These are phyloP conservation scores for Metarhizium anisopliae DNA, from an alignment of 2,329 filamentous ascomycete species.

Conservation along the genomic window DNA sequence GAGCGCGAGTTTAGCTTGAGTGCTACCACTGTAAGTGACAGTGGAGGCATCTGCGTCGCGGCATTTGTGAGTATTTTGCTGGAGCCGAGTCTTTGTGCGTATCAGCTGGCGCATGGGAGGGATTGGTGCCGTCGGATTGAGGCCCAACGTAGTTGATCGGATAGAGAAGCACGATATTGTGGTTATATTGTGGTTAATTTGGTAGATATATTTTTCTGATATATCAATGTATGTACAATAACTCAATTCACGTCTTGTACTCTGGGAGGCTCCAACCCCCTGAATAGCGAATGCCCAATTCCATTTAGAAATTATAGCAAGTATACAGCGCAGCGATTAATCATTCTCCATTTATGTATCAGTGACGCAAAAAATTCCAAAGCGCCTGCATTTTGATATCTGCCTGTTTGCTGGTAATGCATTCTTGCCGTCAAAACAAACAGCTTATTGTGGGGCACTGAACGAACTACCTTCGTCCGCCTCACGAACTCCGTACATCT, in stretches of 20 bases:
- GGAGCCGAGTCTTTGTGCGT: slow-evolving; percentile 73
- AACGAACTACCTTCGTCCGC: too few species aligned
- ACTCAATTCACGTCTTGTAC: background rate
- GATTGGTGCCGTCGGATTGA: slow-evolving; percentile 59
- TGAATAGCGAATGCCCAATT: too few species aligned
- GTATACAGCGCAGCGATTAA: too few species aligned
- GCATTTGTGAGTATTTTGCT: slow-evolving; percentile 75
- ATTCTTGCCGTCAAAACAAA: too few species aligned
- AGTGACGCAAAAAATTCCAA: too few species aligned
- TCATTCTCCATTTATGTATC: too few species aligned
- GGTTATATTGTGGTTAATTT: background rate
- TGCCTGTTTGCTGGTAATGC: too few species aligned
- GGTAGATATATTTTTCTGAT: background rate
- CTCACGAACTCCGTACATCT: too few species aligned
- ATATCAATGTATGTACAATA: background rate
- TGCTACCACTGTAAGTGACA: slow-evolving; percentile 87
- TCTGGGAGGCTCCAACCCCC: too few species aligned
- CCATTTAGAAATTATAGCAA: too few species aligned
- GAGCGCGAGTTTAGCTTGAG: slow-evolving; percentile 88
- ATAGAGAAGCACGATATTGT: background rate
- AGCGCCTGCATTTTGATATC: too few species aligned
- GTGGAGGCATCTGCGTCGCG: slow-evolving; percentile 80
- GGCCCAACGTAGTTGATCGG: slow-evolving; percentile 13
- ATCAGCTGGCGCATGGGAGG: slow-evolving; percentile 73
- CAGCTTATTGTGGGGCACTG: too few species aligned